Evolutionary conservation across 208 protist genomes (phyloP).

Genomic region (Strigomonas culicis): DNA sequence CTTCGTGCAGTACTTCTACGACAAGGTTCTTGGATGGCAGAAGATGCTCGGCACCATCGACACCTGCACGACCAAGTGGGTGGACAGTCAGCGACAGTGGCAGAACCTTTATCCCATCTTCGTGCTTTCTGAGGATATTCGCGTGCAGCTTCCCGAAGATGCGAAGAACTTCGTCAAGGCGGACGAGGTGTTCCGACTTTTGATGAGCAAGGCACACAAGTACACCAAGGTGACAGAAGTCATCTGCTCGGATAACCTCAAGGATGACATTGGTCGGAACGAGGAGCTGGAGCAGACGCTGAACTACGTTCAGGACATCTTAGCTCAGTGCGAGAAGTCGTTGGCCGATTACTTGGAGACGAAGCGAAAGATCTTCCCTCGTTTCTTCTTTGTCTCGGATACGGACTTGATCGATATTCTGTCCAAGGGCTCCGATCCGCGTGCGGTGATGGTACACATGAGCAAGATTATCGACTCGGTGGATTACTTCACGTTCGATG

Average conservation of each 20-base stretch:
- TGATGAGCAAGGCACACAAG: slow-evolving; percentile 91
- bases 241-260: slow-evolving; percentile 80
- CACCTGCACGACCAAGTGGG: slow-evolving; percentile 94
- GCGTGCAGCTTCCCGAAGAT: slow-evolving; percentile 96
- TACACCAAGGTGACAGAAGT: slow-evolving; percentile 92
- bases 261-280: slow-evolving; percentile 81
- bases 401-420: slow-evolving; percentile 98
- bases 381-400: slow-evolving; percentile 97
- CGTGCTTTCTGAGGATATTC: slow-evolving; percentile 97
- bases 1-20: slow-evolving; percentile 97
- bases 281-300: slow-evolving; percentile 89
- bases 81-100: slow-evolving; percentile 97
- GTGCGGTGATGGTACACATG: slow-evolving; percentile 95
- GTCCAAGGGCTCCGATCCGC: slow-evolving; percentile 94
- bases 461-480: slow-evolving; percentile 96
- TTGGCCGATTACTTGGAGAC: slow-evolving; percentile 98
- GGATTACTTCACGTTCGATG: slow-evolving; percentile 86
- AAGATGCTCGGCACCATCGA: slow-evolving; percentile 94
- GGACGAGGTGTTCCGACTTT: slow-evolving; percentile 84
- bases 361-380: slow-evolving; percentile 97
- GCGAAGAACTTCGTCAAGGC: slow-evolving; percentile 93
- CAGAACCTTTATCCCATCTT: slow-evolving; percentile 98
- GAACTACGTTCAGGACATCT: slow-evolving; percentile 89
- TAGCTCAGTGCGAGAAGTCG: slow-evolving; percentile 97
- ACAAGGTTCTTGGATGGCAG: slow-evolving; percentile 95